phyloP scores from a whole-genome alignment of 2,329 filamentous ascomycete species.

The Aaosphaeria arxii region DNA sequence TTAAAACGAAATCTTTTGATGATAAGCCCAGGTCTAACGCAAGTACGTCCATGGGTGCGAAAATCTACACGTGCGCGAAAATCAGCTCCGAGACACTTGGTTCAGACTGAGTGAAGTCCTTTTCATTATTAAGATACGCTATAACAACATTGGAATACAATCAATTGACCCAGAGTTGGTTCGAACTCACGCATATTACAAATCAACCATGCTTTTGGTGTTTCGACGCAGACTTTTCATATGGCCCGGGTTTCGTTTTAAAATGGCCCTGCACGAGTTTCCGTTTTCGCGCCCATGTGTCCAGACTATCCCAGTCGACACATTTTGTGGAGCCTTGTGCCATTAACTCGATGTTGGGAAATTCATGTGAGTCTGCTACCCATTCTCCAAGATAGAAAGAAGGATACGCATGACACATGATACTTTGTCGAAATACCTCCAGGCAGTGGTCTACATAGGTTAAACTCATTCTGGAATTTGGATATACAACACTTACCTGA shows the following conservation, averaged over 20 bases:
- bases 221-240: neutral
- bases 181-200: too few species aligned
- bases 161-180: too few species aligned
- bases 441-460: conserved; percentile 3
- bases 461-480: neutral
- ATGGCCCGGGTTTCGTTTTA: neutral
- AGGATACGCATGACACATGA: conserved; percentile 2
- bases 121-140: too few species aligned
- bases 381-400: neutral
- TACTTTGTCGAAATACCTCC: neutral
- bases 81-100: too few species aligned
- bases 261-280: neutral
- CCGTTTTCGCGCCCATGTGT: conserved; percentile 1
- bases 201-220: too few species aligned
- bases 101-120: too few species aligned
- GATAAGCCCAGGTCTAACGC: too few species aligned
- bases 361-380: neutral
- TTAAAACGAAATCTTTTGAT: too few species aligned
- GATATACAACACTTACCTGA: neutral
- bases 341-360: neutral
- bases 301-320: conserved; percentile 2
- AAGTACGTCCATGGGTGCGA: too few species aligned
- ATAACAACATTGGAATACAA: too few species aligned
- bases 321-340: neutral
- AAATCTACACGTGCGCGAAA: too few species aligned